phyloP scores from a whole-genome alignment of 345 rosid genomes.

The Moricandia arvensis region DNA sequence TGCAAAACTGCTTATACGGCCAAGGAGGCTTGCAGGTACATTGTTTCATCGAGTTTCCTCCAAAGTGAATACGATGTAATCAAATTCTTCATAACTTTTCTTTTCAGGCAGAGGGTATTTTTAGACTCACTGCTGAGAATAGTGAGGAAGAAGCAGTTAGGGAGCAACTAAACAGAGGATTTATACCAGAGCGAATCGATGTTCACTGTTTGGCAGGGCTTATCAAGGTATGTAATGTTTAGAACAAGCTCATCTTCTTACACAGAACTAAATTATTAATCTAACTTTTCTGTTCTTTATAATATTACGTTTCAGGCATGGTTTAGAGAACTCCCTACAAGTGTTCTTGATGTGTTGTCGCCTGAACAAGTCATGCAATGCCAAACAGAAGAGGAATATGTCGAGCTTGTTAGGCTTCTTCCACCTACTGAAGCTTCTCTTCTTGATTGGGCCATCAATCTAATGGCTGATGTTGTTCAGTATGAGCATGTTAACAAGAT shows the following conservation, averaged over 20 bases:
- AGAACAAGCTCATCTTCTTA: not conserved
- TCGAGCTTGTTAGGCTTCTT: conserved; percentile 68
- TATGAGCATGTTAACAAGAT: conserved; percentile 78
- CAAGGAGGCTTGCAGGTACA: conserved; percentile 86
- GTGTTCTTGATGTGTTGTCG: conserved; percentile 75
- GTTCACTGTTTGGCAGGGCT: conserved; percentile 94
- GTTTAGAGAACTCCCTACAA: conserved; percentile 94
- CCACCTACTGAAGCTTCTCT: conserved; percentile 84
- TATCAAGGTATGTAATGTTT: conserved; percentile 35
- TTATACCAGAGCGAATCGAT: conserved; percentile 48
- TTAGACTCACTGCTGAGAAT: not conserved
- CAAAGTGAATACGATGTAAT: not conserved
- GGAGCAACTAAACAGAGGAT: conserved; percentile 75
- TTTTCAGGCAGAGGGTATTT: not conserved
- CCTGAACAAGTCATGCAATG: conserved; percentile 88
- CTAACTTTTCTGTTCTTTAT: too few species aligned
- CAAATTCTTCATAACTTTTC: not conserved
- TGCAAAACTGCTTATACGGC: conserved; percentile 80
- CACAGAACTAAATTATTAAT: too few species aligned
- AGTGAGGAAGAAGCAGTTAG: conserved; percentile 69
- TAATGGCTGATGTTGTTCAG: conserved; percentile 92
- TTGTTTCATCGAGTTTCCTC: conserved; percentile 15
- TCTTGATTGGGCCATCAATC: conserved; percentile 86
- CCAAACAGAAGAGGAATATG: conserved; percentile 79
- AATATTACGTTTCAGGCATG: conserved; percentile 65